Percentiles rank a stretch among this genome's conserved stretches.
These are phyloP conservation scores for Colletotrichum siamense DNA, from an alignment of 2,329 filamentous ascomycete genomes.

Conservation along the genomic window DNA sequence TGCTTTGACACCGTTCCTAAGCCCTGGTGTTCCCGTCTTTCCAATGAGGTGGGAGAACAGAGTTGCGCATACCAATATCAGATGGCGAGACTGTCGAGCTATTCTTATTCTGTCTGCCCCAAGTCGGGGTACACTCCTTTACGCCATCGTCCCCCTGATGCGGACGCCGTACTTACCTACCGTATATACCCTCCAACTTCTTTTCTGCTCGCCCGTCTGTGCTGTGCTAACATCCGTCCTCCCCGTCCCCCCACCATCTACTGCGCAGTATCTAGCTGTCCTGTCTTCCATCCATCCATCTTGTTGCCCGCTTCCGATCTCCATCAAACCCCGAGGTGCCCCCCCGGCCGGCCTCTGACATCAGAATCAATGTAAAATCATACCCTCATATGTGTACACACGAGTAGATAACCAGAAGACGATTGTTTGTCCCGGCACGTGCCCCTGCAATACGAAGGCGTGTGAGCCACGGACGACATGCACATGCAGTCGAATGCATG, in stretches of 20 bases:
- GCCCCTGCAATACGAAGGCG: neutral
- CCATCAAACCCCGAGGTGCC: neutral
- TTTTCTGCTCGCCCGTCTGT: neutral
- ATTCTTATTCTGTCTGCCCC: neutral
- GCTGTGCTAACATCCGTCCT: neutral
- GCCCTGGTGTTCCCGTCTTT: neutral
- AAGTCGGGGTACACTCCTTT: neutral
- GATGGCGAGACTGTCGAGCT: constrained; percentile 2
- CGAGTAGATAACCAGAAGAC: neutral
- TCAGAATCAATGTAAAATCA: neutral
- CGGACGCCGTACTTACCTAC: neutral
- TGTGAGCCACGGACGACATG: neutral
- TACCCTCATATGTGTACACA: neutral
- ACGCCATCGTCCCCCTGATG: neutral
- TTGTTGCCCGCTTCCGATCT: neutral
- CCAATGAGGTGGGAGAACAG: neutral
- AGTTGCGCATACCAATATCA: constrained; percentile 2
- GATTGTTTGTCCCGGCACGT: neutral
- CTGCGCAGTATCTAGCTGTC: neutral
- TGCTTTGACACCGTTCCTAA: constrained; percentile 4
- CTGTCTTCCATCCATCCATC: neutral
- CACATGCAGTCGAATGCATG: neutral
- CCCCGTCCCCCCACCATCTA: neutral
- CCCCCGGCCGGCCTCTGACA: neutral
- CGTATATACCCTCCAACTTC: neutral